Conservation (phyloP, 1,284 basidiomycete species). For the Dichomitus squalens region DNA sequence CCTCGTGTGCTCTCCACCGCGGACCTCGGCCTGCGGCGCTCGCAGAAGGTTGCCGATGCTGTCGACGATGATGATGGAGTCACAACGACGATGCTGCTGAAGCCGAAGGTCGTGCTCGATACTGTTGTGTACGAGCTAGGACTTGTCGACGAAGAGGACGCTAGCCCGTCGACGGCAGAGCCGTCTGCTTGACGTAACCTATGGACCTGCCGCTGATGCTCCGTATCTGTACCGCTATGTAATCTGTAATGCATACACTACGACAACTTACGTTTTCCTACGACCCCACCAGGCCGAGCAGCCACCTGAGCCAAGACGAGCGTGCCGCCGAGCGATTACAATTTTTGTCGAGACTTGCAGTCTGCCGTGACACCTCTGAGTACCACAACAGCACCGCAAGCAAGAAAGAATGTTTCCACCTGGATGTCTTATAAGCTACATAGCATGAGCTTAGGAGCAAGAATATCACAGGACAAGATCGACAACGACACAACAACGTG, state of each 20-base stretch:
- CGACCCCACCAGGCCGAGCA: no score
- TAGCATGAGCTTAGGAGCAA: no score
- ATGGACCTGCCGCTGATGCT: neutral
- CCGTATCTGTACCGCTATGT: neutral
- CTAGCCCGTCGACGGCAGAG: constrained; percentile 12
- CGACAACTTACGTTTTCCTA: no score
- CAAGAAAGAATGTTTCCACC: no score
- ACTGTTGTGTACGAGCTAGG: constrained; percentile 26
- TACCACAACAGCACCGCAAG: no score
- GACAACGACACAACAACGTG: no score
- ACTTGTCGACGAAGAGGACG: constrained; percentile 25
- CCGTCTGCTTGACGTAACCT: constrained; percentile 7
- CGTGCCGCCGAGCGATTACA: no score
- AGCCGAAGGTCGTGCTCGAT: constrained; percentile 41
- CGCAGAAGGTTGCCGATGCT: constrained; percentile 24
- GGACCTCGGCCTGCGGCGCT: constrained; percentile 37
- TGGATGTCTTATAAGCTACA: no score
- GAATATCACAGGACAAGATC: no score
- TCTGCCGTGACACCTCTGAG: no score
- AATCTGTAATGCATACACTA: constrained; percentile 3
- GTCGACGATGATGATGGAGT: constrained; percentile 25
- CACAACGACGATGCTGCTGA: constrained; percentile 31
- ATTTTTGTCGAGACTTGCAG: no score
- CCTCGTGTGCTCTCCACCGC: constrained; percentile 40
- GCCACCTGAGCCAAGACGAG: no score